Conservation (phyloP, 495 filamentous ascomycete genomes). For the Coniosporium apollinis region DNA sequence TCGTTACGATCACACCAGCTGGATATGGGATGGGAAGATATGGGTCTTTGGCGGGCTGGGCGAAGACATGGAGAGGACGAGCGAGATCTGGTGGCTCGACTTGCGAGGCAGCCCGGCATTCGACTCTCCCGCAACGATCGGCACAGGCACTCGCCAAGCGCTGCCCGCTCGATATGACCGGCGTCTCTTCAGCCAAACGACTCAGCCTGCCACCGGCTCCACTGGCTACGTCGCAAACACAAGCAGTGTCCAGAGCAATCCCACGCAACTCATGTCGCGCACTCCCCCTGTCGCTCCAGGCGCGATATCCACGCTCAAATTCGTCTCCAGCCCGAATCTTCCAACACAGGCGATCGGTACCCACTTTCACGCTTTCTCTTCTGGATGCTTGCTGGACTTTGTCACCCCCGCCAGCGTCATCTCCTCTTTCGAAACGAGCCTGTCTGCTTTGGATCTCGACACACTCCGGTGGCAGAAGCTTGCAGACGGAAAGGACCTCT, state of each 20-base stretch:
- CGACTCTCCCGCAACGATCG: constrained; percentile 44
- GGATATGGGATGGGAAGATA: constrained; percentile 75
- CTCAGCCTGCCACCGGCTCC: constrained; percentile 27
- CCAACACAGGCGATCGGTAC: constrained; percentile 76
- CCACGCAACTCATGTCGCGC: constrained; percentile 27
- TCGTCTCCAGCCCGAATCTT: constrained; percentile 73
- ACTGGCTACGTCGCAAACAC: constrained; percentile 82
- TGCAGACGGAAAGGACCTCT: constrained; percentile 84
- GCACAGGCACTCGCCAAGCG: constrained; percentile 32
- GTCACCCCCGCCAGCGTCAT: constrained; percentile 82
- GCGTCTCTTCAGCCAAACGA: constrained; percentile 7
- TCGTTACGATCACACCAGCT: constrained; percentile 84
- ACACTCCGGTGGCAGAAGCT: constrained; percentile 83
- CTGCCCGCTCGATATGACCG: constrained; percentile 8
- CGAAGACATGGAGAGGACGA: constrained; percentile 87
- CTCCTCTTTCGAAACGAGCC: constrained; percentile 64
- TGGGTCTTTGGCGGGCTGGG: constrained; percentile 96
- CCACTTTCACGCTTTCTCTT: constrained; percentile 90
- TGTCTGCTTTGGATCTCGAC: constrained; percentile 73
- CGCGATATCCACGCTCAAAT: constrained; percentile 74
- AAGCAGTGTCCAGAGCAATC: constrained; percentile 57
- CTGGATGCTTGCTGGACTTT: constrained; percentile 81
- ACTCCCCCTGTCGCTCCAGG: constrained; percentile 64
- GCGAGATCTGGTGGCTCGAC: constrained; percentile 93
- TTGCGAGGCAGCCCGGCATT: constrained; percentile 77